A percentile compares a stretch with the other conserved stretches of the same genome.
These are phyloP conservation scores for Parietaria judaica DNA, from an alignment of 306 rosid species.

Conservation along the genomic window DNA sequence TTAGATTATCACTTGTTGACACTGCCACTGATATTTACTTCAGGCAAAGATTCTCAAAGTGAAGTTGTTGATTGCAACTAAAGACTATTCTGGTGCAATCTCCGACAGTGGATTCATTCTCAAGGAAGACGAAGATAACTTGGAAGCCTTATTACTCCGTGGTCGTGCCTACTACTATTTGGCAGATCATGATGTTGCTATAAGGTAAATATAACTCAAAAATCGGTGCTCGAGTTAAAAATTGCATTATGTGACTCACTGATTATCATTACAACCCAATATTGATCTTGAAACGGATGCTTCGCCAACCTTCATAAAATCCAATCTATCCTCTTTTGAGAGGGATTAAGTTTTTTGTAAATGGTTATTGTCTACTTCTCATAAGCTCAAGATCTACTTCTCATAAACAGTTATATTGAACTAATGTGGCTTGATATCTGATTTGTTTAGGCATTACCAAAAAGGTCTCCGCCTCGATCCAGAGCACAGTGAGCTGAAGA, in stretches of 20 bases:
- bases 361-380: no score
- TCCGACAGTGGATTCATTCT: slow-evolving; percentile 72
- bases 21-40: slow-evolving; percentile 17
- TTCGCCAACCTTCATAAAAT: no score
- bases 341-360: no score
- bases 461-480: slow-evolving; percentile 98
- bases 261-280: not conserved
- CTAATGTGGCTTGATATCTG: not conserved
- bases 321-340: no score
- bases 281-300: no score
- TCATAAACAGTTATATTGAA: not conserved
- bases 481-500: slow-evolving; percentile 84
- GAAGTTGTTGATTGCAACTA: slow-evolving; percentile 60
- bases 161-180: slow-evolving; percentile 94
- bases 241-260: not conserved
- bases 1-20: not conserved
- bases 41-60: slow-evolving; percentile 86
- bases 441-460: slow-evolving; percentile 79
- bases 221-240: not conserved
- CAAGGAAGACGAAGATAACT: slow-evolving; percentile 82
- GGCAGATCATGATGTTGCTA: slow-evolving; percentile 96
- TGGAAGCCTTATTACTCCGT: slow-evolving; percentile 78
- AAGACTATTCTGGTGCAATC: slow-evolving; percentile 74
- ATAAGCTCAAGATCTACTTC: no score
- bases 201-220: slow-evolving; percentile 45